Base-by-base conservation (phyloP, 139 green algal genomes). In the Gonium pectorale region DNA sequence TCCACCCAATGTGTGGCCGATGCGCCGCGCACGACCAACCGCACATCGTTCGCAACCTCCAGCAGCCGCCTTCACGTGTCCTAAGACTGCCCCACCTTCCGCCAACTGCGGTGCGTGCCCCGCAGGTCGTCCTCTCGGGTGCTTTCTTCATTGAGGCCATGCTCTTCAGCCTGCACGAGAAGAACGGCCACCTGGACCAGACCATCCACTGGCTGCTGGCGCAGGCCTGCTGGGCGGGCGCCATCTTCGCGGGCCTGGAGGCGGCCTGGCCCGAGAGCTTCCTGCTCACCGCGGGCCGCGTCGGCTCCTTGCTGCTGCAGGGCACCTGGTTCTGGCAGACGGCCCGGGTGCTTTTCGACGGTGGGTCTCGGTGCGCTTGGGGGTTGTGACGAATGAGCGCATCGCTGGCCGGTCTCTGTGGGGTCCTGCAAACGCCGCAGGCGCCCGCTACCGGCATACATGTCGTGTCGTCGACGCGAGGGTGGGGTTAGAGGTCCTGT, bases 291-390 rank as follows among this genome's bases (percentile, higher is more conserved):
- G 79, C 37, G 7, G 79, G 64, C n/a, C 79, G 79, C 44, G 49
- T n/a, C 3, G 44, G 27, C 24, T 33, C 64, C 1, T 27, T 67
- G 79, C 41, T 85, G 17, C 79, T 85, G 64, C 79, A 85, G 79
- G 79, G 79, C 79, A 78, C 64, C n/a, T 85, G 79, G 79, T 85
- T 85, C 64, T 67, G 44, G 27, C 79, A 85, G 64, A 27, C 46
- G 13, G 79, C 46, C 19, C 5, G 19, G 19, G 79, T 85, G 59
- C 79, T 85, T 22, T 85, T 85, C 38, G 79, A 37, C 33, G 79
- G 79, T 85, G 79, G 4, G 79, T 24, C 44, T 1, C 37, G 37
- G 37, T 31, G 37, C 1, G n/a, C n/a, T n/a, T n/a, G n/a, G n/a
- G n/a, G n/a, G n/a, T n/a, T n/a, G n/a, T n/a, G n/a, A n/a, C n/a